Percentiles rank a stretch among this genome's conserved stretches.
phyloP scores from a whole-genome alignment of 352 stramenopile species.

The Blastocystis sp. region DNA sequence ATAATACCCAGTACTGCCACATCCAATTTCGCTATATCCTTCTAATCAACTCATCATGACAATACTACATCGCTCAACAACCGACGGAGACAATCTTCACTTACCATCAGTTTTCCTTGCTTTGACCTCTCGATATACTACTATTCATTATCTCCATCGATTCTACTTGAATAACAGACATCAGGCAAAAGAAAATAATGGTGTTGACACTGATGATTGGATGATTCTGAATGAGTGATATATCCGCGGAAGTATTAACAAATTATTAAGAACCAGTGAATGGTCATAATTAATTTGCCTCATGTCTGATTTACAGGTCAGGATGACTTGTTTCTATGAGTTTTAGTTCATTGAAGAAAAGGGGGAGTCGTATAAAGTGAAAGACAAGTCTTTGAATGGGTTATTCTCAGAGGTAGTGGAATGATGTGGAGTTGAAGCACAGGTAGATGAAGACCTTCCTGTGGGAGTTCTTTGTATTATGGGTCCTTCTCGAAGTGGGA shows the following conservation, averaged over 20 bases:
- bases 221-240: too few relatives aligned
- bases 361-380: background rate
- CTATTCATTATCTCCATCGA: background rate
- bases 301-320: background rate
- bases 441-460: background rate
- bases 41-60: background rate
- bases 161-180: background rate
- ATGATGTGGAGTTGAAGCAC: background rate
- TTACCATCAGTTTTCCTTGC: background rate
- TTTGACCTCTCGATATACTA: background rate
- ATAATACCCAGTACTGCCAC: background rate
- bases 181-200: background rate
- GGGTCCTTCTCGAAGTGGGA: background rate
- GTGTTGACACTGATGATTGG: too few relatives aligned
- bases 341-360: background rate
- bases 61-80: background rate
- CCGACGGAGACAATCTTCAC: background rate
- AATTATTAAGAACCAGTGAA: too few relatives aligned
- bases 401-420: background rate
- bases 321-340: background rate
- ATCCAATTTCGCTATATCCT: background rate
- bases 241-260: too few relatives aligned
- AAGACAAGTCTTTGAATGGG: background rate
- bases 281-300: too few relatives aligned
- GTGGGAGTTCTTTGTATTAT: background rate